A percentile compares a stretch with the other conserved stretches of the same genome.
Conservation (phyloP, 192 early-diverging fungal genomes). For the Entomortierella chlamydospora region DNA sequence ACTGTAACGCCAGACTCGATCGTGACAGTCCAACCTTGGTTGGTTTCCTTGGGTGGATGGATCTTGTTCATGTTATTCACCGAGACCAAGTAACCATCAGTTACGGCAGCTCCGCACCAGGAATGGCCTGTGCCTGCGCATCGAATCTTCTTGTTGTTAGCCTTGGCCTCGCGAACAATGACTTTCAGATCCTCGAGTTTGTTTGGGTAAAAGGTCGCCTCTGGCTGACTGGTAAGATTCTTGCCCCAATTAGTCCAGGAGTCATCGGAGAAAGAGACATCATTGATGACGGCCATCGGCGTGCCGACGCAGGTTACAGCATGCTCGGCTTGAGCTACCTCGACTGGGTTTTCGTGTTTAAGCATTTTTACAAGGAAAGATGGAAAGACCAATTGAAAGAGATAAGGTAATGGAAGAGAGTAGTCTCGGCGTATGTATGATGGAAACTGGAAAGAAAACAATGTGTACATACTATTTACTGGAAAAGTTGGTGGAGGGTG, state of each 20-base stretch:
- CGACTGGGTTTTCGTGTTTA: neutral
- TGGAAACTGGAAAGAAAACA: too few species aligned
- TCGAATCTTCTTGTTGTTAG: constrained; percentile 44
- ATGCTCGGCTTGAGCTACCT: neutral
- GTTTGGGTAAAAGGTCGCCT: constrained; percentile 42
- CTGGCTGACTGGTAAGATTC: constrained; percentile 27
- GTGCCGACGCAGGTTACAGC: neutral
- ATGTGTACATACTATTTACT: too few species aligned
- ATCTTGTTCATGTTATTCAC: constrained; percentile 44
- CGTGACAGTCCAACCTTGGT: constrained; percentile 38
- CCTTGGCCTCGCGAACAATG: constrained; percentile 34
- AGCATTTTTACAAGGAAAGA: too few species aligned
- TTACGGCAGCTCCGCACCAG: constrained; percentile 10
- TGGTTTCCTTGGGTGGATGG: constrained; percentile 7
- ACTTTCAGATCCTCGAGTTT: constrained; percentile 39
- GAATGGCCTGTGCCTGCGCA: constrained; percentile 49
- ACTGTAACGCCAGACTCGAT: constrained; percentile 50
- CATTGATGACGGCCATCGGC: constrained; percentile 19
- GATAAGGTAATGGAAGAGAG: neutral
- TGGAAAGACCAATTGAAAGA: too few species aligned
- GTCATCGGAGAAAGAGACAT: constrained; percentile 12
- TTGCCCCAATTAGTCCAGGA: constrained; percentile 43
- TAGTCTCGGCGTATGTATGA: neutral
- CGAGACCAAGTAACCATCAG: constrained; percentile 46
- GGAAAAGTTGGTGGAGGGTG: too few species aligned